Evolutionary conservation across 257 asterid species (phyloP), one percentile per base, ranked within the genome.

Genomic region (Rauvolfia tetraphylla): DNA sequence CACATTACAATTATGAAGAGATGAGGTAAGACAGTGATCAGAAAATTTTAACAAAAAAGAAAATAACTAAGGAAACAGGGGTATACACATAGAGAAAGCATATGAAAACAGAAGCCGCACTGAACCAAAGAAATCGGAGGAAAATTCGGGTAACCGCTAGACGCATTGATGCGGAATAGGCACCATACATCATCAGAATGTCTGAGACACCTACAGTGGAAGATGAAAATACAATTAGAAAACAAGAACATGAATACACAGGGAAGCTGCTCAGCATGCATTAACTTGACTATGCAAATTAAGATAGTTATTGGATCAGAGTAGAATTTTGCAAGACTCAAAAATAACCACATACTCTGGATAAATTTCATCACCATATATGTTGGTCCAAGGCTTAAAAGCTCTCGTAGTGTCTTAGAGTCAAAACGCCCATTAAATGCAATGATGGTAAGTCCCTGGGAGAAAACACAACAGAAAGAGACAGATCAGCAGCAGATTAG

Each of bases 331-430:
- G 46, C 25, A 62, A 75, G 20, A 68, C 70, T 33, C 22, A 68
- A 76, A 70, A 56, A 58, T 62, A 58, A 75, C 81, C 77, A 77
- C 86, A 62, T 84, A 95, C 99, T 91, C 89, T 95, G 81, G 8
- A 88, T 66, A 79, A 93, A 89, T 83, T 93, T 95, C 99, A 95
- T 91, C 88, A 90, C 96, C 77, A 93, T 86, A 81, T 89, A 95
- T 53, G 99, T 91, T 65, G 98, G 98, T 72, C 96, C 98, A 85
- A 95, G 93, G 81, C 99, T 95, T 72, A 95, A 92, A 86, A 95
- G 87, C 86, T 88, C 96, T 4, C 91, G 90, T 76, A 88, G 73
- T 75, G 96, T 87, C 85, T 84, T 86, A 44, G 87, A 59, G 84
- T 84, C 69, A 79, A 95, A 76, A 3, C 78, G 68, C 61, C 88